Conservation (phyloP, 2,329 filamentous ascomycete genomes). For the Sporothrix protearum region DNA sequence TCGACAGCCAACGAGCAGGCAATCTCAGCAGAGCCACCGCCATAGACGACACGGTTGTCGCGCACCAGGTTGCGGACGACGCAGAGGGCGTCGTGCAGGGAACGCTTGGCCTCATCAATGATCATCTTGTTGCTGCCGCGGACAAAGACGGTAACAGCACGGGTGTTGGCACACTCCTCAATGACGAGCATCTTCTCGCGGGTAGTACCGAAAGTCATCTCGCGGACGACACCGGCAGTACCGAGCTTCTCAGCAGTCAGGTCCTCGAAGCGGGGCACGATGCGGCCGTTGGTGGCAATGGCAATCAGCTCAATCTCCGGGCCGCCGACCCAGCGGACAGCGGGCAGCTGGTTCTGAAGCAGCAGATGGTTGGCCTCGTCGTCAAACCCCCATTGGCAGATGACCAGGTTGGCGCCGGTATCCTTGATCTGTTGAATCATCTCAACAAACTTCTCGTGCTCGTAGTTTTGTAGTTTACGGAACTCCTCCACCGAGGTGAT, state of each 20-base stretch:
- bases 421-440: slow-evolving; percentile 99
- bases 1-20: slow-evolving; percentile 95
- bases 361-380: slow-evolving; percentile 98
- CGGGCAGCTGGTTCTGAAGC: slow-evolving; percentile 91
- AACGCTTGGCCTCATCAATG: slow-evolving; percentile 97
- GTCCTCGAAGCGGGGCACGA: slow-evolving; percentile 96
- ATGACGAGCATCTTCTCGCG: slow-evolving; percentile 99
- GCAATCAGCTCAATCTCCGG: slow-evolving; percentile 98
- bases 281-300: slow-evolving; percentile 96
- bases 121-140: slow-evolving; percentile 99
- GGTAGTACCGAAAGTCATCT: slow-evolving; percentile 96
- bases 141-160: slow-evolving; percentile 94
- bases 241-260: slow-evolving; percentile 88
- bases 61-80: slow-evolving; percentile 94
- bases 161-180: slow-evolving; percentile 96
- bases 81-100: slow-evolving; percentile 93
- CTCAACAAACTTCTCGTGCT: slow-evolving; percentile 92
- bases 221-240: slow-evolving; percentile 80
- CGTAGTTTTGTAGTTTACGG: slow-evolving; percentile 94
- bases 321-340: slow-evolving; percentile 95
- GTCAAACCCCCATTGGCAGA: slow-evolving; percentile 99
- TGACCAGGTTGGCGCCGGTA: slow-evolving; percentile 92
- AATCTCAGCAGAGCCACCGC: slow-evolving; percentile 93
- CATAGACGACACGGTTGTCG: slow-evolving; percentile 97
- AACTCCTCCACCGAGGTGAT: slow-evolving; percentile 97